phyloP scores from a whole-genome alignment of 805 yeast genomes.

The Candida namnaoensis region DNA sequence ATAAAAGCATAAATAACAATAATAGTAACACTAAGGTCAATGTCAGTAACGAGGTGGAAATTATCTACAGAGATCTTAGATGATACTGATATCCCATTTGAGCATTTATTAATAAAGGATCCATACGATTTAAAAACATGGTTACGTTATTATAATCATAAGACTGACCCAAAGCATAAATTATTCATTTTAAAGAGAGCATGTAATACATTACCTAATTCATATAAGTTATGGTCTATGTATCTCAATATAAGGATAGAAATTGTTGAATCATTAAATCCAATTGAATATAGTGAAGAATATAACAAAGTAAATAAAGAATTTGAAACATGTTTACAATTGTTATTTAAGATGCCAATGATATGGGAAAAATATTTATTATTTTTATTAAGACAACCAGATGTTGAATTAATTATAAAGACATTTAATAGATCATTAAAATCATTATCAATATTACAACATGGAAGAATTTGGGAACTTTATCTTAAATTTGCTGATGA shows the following conservation, averaged over 20 bases:
- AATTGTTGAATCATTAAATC: slow-evolving; percentile 18
- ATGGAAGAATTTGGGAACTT: slow-evolving; percentile 44
- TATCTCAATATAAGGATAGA: slow-evolving; percentile 35
- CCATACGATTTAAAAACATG: slow-evolving; percentile 27
- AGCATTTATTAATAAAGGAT: slow-evolving; percentile 31
- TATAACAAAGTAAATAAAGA: slow-evolving; percentile 28
- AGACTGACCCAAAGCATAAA: slow-evolving; percentile 18
- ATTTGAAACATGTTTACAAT: slow-evolving; percentile 37
- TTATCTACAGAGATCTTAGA: not conserved
- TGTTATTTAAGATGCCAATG: slow-evolving; percentile 34
- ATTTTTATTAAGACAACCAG: slow-evolving; percentile 27
- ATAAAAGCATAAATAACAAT: too few relatives aligned
- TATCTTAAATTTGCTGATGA: slow-evolving; percentile 39
- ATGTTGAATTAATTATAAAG: slow-evolving; percentile 29
- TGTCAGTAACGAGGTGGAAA: not conserved
- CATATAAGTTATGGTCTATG: slow-evolving; percentile 46
- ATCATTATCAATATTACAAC: slow-evolving; percentile 41
- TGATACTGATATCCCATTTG: slow-evolving; percentile 33
- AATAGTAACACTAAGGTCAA: not conserved
- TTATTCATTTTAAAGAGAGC: slow-evolving; percentile 48
- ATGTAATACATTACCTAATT: slow-evolving; percentile 29
- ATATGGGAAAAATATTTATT: slow-evolving; percentile 44
- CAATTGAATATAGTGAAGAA: slow-evolving; percentile 20
- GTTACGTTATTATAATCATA: slow-evolving; percentile 28
- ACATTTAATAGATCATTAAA: slow-evolving; percentile 43